Evolutionary conservation across 2,329 filamentous ascomycete genomes (phyloP), one percentile per base, ranked within the genome.

Genomic region (Botrytis fragariae): DNA sequence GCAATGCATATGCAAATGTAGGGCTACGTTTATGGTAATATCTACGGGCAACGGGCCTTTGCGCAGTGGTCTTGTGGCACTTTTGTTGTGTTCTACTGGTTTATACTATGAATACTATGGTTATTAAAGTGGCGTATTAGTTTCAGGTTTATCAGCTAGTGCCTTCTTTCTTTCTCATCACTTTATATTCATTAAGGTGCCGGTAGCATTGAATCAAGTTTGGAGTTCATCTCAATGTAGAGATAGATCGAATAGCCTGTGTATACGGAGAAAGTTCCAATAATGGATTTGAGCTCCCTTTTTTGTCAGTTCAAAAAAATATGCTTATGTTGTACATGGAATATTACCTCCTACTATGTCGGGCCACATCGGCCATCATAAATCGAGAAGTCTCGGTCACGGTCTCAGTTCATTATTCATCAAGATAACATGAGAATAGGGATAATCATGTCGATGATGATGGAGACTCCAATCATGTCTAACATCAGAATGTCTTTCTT

Each of bases 321-420:
- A 25, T 14, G n/a, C 48, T 69, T 16, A 69, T 9, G 65, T 69
- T 14, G 48, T 57, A 69, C 65, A 57, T 69, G 20, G 39, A 57
- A 42, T 32, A 29, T 44, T 42, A 69, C 65, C 39, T 57, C 4
- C n/a, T 57, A 57, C 65, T 25, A 16, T 57, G 37, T 57, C 35
- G 65, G 48, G 48, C 25, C 65, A 57, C 25, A 57, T 59, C 48
- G n/a, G 65, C 25, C 64, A 42, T 39, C 45, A 57, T 32, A n/a
- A 42, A 42, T 25, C 65, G 51, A 57, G 65, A 69, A 69, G 65
- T 69, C 48, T 69, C 65, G 65, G 48, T 69, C 65, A 59, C n/a
- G 51, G 65, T 69, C 65, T 69, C 65, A 69, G 65, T 32, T 57
- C n/a, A 32, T 57, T 69, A 32, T 69, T 69, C 48, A 69, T 69